Conservation (phyloP, 495 filamentous ascomycete species). For the Aspergillus nanangensis region DNA sequence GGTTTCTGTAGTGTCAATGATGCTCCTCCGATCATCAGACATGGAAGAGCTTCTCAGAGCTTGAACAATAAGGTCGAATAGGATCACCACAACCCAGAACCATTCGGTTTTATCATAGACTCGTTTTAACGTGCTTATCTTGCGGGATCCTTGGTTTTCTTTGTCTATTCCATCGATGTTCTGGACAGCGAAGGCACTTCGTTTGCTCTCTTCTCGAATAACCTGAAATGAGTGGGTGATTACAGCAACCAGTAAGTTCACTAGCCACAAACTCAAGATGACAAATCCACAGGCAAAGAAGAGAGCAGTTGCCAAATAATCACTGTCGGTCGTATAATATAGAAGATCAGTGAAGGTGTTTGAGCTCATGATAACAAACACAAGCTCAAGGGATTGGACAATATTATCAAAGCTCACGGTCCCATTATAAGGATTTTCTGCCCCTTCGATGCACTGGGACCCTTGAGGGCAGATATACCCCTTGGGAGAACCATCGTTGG, state of each 20-base stretch:
- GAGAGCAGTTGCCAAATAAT: constrained; percentile 79
- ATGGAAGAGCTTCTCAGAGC: constrained; percentile 71
- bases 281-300: constrained; percentile 86
- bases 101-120: constrained; percentile 67
- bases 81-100: constrained; percentile 79
- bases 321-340: constrained; percentile 86
- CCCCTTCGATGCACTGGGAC: constrained; percentile 79
- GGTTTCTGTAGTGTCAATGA: constrained; percentile 66
- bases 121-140: constrained; percentile 54
- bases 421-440: constrained; percentile 72
- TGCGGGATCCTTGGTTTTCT: constrained; percentile 32
- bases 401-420: constrained; percentile 97
- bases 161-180: constrained; percentile 47
- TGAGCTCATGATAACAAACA: constrained; percentile 98
- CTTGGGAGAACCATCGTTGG: constrained; percentile 53
- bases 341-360: constrained; percentile 95
- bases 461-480: constrained; percentile 86
- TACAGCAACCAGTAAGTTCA: constrained; percentile 94
- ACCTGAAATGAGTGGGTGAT: constrained; percentile 99
- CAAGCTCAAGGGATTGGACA: constrained; percentile 79
- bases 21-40: constrained; percentile 45
- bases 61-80: constrained; percentile 70
- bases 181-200: constrained; percentile 84
- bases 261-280: constrained; percentile 93
- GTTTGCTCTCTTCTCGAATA: constrained; percentile 92